phyloP scores from a whole-genome alignment of 2,329 filamentous ascomycete species.

The Rutstroemia sp. region DNA sequence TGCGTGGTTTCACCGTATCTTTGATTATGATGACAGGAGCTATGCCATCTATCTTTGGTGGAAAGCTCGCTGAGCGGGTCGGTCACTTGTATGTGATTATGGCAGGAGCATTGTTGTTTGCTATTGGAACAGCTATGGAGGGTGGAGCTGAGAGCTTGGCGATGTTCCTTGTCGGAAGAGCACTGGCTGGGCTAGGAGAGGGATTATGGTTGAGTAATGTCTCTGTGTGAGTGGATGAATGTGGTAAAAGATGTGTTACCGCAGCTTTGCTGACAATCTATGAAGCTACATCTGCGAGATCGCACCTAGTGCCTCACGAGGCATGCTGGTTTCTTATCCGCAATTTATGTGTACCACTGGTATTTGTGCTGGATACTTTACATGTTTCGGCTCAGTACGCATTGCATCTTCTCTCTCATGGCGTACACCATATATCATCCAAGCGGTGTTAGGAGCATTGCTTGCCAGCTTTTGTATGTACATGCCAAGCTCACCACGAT shows the following conservation, averaged over 20 bases:
- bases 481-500: conserved; percentile 47
- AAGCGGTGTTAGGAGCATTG: conserved; percentile 33
- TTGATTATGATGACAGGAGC: conserved; percentile 48
- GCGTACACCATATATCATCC: conserved; percentile 46
- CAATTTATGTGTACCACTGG: conserved; percentile 44
- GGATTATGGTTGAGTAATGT: conserved; percentile 46
- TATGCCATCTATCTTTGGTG: conserved; percentile 47
- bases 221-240: conserved; percentile 32
- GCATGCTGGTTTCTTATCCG: conserved; percentile 41
- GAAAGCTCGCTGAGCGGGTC: conserved; percentile 41
- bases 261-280: neutral
- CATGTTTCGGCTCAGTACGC: conserved; percentile 45
- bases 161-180: conserved; percentile 46
- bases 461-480: conserved; percentile 33
- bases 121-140: neutral
- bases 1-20: conserved; percentile 51
- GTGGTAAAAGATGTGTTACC: neutral
- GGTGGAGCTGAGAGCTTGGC: conserved; percentile 35
- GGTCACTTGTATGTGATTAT: conserved; percentile 19
- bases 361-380: conserved; percentile 48
- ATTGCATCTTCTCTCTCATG: conserved; percentile 42
- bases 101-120: neutral
- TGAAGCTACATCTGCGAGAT: neutral
- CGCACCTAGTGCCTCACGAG: conserved; percentile 29
- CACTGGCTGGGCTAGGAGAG: conserved; percentile 46